Evolutionary conservation across 306 rosid species (phyloP).

Genomic region (Cicer yamashitae): DNA sequence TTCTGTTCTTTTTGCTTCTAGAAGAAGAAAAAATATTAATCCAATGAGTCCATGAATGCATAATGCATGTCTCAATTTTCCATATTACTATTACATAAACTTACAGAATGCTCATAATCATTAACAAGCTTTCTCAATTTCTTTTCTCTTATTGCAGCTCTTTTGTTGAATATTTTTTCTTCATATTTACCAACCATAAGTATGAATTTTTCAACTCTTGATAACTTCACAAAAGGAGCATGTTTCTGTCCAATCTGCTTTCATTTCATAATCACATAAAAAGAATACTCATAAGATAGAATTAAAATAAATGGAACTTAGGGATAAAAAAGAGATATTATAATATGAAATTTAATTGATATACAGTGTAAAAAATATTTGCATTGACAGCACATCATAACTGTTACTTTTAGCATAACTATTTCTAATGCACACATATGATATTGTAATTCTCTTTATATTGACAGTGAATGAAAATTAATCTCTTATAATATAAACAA

Average conservation of each 20-base stretch:
- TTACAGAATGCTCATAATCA: constrained; percentile 42
- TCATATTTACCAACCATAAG: constrained; percentile 56
- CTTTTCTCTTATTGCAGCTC: constrained; percentile 42
- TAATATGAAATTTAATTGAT: not conserved
- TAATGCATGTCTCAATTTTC: not conserved
- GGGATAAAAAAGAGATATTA: not conserved
- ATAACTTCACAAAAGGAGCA: constrained; percentile 48
- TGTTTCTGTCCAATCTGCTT: constrained; percentile 48
- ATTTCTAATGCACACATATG: no score
- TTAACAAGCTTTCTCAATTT: constrained; percentile 36
- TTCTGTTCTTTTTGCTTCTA: constrained; percentile 46
- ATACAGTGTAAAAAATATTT: no score
- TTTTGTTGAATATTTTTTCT: constrained; percentile 57
- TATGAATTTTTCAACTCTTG: constrained; percentile 63
- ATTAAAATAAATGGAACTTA: not conserved
- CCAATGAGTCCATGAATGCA: not conserved
- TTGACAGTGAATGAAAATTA: no score
- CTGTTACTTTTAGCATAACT: no score
- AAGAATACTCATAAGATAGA: not conserved
- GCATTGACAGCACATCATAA: no score
- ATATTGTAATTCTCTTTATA: no score
- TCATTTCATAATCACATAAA: not conserved
- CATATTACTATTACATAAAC: constrained; percentile 28
- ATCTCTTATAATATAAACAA: not conserved
- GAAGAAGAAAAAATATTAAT: not conserved